Base-by-base conservation (phyloP, 140 eudicot species). In the Oenanthe javanica region DNA sequence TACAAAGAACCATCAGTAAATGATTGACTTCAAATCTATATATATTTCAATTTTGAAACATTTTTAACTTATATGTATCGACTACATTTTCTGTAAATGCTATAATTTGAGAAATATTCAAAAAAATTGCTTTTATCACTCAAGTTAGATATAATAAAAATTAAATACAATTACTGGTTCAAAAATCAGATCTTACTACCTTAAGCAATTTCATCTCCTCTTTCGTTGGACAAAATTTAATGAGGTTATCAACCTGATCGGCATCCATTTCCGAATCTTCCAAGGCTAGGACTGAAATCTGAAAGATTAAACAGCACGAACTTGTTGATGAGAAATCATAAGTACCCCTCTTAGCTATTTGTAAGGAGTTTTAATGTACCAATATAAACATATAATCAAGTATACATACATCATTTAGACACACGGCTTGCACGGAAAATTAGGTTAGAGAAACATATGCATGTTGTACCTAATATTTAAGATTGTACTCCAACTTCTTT, bases 221-320 rank as follows among this genome's bases (percentile, higher is more conserved):
- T 82, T 88, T 88, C 13, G 91, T 88, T 66, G 91, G 91, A 80
- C 91, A 88, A 84, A 88, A 88, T 83, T 88, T 88, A 19, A 88
- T 88, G 79, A 88, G 91, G 89, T 88, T 88, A 67, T 88, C 91
- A 72, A 88, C 86, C 86, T 86, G 89, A 82, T 88, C 92, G 21
- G 49, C 88, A 78, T 84, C 90, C 72, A 88, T 78, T 59, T 84
- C 91, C 42, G 88, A 79, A 15, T 86, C 89, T 27, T 88, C 91
- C 87, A 88, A 77, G 72, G 89, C 84, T 16, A 88, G 91, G 73
- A 88, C 91, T 42, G 86, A 86, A 31, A 18, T 27, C 91, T 88
- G 75, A 73, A 75, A 88, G 49, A 84, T 80, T 83, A 80, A 81
- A 64, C 69, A 83, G 18, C 46, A 69, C 42, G 5, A 51, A 86